phyloP scores from a whole-genome alignment of 805 yeast genomes.

The Candida wancherniae region DNA sequence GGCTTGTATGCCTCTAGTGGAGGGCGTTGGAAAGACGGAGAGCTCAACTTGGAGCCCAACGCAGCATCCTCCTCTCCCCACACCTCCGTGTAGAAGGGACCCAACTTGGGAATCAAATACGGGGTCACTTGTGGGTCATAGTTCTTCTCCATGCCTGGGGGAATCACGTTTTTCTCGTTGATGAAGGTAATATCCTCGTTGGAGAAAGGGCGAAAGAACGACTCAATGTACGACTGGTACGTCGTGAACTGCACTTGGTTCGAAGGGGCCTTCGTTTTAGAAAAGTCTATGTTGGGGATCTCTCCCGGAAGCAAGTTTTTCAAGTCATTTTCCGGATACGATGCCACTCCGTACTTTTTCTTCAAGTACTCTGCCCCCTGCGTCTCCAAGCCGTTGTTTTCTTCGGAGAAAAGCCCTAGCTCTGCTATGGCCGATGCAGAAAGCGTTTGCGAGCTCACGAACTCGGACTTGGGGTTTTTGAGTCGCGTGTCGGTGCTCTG shows the following conservation, averaged over 20 bases:
- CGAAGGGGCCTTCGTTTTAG: constrained; percentile 62
- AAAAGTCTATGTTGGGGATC: constrained; percentile 82
- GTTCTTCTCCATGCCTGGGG: constrained; percentile 43
- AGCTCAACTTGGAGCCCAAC: constrained; percentile 38
- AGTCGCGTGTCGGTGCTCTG: constrained; percentile 55
- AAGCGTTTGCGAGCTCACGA: constrained; percentile 63
- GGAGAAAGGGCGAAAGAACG: constrained; percentile 67
- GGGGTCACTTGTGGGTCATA: constrained; percentile 71
- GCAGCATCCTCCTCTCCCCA: constrained; percentile 82
- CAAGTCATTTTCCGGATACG: constrained; percentile 80
- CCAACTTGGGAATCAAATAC: constrained; percentile 77
- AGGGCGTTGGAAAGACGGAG: constrained; percentile 44
- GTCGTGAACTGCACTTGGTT: constrained; percentile 92
- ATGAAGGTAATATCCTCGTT: constrained; percentile 81
- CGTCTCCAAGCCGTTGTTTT: constrained; percentile 51
- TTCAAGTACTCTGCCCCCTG: constrained; percentile 73
- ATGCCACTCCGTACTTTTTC: constrained; percentile 77
- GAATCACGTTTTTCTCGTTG: constrained; percentile 54
- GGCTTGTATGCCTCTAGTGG: constrained; percentile 46
- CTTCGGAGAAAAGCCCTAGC: constrained; percentile 62
- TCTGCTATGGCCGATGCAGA: constrained; percentile 58
- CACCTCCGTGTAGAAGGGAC: constrained; percentile 71
- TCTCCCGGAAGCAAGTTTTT: constrained; percentile 77
- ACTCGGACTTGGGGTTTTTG: constrained; percentile 72
- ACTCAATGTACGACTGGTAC: constrained; percentile 79